Evolutionary conservation across 768 basidiomycete species (phyloP).

Genomic region (Lyophyllum atratum): DNA sequence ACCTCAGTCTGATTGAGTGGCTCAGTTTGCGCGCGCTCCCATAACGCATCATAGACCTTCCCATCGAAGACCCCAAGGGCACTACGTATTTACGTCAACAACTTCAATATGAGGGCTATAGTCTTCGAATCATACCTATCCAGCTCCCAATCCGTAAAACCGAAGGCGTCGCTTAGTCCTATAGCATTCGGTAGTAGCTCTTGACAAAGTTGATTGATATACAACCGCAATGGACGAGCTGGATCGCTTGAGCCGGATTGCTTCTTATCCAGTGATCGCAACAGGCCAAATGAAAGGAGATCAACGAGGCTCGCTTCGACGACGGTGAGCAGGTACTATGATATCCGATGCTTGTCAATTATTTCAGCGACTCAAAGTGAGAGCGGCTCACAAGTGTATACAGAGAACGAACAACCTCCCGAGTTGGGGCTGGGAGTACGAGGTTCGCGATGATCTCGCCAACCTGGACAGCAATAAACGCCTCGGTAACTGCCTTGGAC

Average conservation of each 20-base stretch:
- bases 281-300: conserved; percentile 56
- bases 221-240: conserved; percentile 47
- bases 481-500: conserved; percentile 65
- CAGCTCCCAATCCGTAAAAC: conserved; percentile 74
- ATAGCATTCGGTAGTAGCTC: conserved; percentile 64
- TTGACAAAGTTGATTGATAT: conserved; percentile 49
- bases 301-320: conserved; percentile 59
- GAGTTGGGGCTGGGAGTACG: conserved; percentile 16
- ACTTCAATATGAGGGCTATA: neutral
- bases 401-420: conserved; percentile 34
- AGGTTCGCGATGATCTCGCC: conserved; percentile 46
- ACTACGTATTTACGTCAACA: conserved; percentile 28
- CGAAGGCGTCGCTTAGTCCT: conserved; percentile 72
- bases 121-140: conserved; percentile 47
- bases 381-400: conserved; percentile 43
- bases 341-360: neutral
- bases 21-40: conserved; percentile 57
- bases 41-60: conserved; percentile 67
- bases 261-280: conserved; percentile 23
- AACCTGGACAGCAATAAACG: conserved; percentile 63
- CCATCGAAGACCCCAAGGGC: conserved; percentile 67
- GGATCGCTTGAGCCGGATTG: conserved; percentile 36
- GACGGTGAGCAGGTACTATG: conserved; percentile 61
- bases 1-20: conserved; percentile 58
- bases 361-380: neutral